Conservation (phyloP, 2,329 filamentous ascomycete genomes). For the Colletotrichum sp. region DNA sequence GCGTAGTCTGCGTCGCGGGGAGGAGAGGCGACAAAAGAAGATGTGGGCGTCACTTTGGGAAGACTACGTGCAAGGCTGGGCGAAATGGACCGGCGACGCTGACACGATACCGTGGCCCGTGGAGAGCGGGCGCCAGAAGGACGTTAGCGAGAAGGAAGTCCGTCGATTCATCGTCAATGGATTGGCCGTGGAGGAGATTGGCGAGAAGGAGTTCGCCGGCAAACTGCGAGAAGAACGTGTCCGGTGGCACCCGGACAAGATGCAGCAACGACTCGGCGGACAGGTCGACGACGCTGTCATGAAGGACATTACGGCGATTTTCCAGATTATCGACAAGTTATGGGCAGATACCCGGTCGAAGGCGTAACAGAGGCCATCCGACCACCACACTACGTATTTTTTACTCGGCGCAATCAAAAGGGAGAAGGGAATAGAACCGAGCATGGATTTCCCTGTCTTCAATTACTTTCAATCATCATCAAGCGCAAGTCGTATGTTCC, state of each 20-base stretch:
- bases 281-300: conserved; percentile 75
- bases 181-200: conserved; percentile 44
- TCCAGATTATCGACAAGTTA: conserved; percentile 85
- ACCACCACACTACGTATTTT: neutral
- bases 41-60: conserved; percentile 67
- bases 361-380: neutral
- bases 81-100: conserved; percentile 48
- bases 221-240: conserved; percentile 84
- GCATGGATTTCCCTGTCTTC: neutral
- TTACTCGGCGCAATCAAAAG: conserved; percentile 2
- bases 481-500: neutral
- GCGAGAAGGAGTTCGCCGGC: conserved; percentile 50
- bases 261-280: conserved; percentile 85
- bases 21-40: conserved; percentile 63
- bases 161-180: conserved; percentile 70
- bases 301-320: conserved; percentile 84
- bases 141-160: conserved; percentile 65
- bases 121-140: conserved; percentile 59
- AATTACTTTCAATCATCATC: neutral
- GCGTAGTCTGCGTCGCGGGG: conserved; percentile 69
- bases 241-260: conserved; percentile 97
- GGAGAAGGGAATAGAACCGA: neutral
- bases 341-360: conserved; percentile 67
- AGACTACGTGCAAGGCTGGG: conserved; percentile 70
- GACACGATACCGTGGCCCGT: conserved; percentile 75